Evolutionary conservation across 2,329 filamentous ascomycete genomes (phyloP), one percentile per base, ranked within the genome.

Genomic region (Plectosphaerella cucumerina): DNA sequence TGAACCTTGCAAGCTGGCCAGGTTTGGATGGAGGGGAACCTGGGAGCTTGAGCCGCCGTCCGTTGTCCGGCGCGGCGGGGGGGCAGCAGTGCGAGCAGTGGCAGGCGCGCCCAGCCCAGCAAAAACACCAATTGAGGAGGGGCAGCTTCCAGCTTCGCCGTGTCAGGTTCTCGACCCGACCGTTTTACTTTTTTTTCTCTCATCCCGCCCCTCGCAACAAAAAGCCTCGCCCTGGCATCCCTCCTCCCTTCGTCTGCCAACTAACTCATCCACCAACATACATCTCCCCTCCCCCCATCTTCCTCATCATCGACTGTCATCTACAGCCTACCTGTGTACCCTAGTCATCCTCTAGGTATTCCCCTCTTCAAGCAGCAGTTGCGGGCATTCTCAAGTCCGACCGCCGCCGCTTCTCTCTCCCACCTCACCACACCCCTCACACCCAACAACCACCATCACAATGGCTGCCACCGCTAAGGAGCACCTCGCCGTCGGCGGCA

Each of bases 401-500:
- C 37, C 17, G 23, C 49, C 39, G 15, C 14, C 26, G 18, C 22
- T n/a, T 42, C 48, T n/a, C n/a, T n/a, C 47, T 12, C 17, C 18
- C 37, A 44, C 33, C 37, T 18, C 47, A 22, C 14, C 17, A 31
- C 33, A 31, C 41, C 50, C 47, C 11, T 18, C 21, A 41, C 15
- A 47, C 21, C 26, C 15, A 26, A 21, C 9, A 26, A 23, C 62
- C 50, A 61, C 67, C 55, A 70, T 68, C 68, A 69, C 66, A 66
- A 80, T 82, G 74, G 73, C 76, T 61, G 73, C 76, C 52, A 87
- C 85, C 67, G 87, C 91, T 70, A 82, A 94, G 69, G 89, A 95
- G 71, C 91, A 96, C 75, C 85, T 96, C 69, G 82, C 84, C 68
- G 84, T 88, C 67, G 86, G 89, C 70, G 81, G 81, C 66, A 81